These are phyloP conservation scores for Aspergillus homomorphus DNA, from an alignment of 495 filamentous ascomycete species.

Conservation along the genomic window DNA sequence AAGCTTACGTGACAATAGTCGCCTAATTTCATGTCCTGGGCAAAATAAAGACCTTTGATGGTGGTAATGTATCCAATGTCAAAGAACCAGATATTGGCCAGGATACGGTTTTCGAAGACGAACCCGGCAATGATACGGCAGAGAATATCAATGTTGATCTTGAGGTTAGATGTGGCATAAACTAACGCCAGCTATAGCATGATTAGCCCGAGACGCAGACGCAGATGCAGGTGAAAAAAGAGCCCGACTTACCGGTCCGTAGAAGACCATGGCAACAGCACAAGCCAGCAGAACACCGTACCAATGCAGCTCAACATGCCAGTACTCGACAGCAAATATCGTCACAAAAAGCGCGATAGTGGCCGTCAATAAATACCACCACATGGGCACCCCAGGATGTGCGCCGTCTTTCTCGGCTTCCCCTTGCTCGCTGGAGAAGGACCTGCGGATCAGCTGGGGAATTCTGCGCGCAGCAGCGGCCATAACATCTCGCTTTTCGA, in stretches of 20 bases:
- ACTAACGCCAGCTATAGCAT: conserved; percentile 67
- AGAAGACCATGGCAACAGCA: conserved; percentile 61
- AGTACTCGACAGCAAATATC: conserved; percentile 76
- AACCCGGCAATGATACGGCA: conserved; percentile 79
- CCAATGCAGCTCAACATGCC: conserved; percentile 66
- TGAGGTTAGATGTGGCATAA: conserved; percentile 83
- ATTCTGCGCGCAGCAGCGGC: conserved; percentile 15
- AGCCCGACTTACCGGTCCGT: conserved; percentile 22
- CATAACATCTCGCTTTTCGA: conserved; percentile 36
- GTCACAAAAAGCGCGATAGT: conserved; percentile 67
- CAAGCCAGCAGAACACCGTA: conserved; percentile 70
- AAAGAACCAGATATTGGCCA: conserved; percentile 84
- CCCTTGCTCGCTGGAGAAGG: conserved; percentile 54
- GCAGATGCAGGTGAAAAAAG: neutral
- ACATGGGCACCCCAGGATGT: conserved; percentile 70
- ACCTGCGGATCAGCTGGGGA: conserved; percentile 10
- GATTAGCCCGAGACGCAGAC: neutral
- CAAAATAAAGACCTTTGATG: conserved; percentile 82
- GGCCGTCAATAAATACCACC: conserved; percentile 73
- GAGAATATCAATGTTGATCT: conserved; percentile 70
- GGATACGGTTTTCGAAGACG: conserved; percentile 75
- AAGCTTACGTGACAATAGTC: conserved; percentile 70
- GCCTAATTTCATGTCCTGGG: conserved; percentile 79
- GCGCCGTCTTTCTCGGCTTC: conserved; percentile 5
- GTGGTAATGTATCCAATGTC: conserved; percentile 71